Base-by-base conservation (phyloP, 2,329 filamentous ascomycete species). In the Herpomyces periplanetae region DNA sequence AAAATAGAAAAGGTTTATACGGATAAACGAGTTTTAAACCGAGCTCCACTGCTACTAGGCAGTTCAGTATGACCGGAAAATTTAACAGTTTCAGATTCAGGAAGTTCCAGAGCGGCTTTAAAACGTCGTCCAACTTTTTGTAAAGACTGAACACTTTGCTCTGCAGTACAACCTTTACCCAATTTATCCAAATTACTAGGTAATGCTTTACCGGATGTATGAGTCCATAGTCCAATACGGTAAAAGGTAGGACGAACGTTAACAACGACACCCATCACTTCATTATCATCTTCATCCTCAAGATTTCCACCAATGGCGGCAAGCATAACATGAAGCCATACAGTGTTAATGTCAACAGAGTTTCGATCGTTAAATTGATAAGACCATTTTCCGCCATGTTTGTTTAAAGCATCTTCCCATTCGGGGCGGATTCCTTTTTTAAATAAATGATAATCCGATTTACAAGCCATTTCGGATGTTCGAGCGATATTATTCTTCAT, bases 391-490 rank as follows among this genome's bases (percentile, higher is more conserved):
- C 80, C 80, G 31, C 80, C 80, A 39, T 91, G 71, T 54, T 91
- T 96, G 50, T 96, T 96, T 47, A 91, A 71, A 11, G 57, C 51
- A 38, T 96, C 80, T 43, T 96, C 80, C 80, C 80, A 96, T 44
- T 96, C 84, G 13, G 80, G 80, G 27, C 80, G 68, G 26, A 96
- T 68, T 28, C 73, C 73, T 32, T 62, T 63, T 51, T 96, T 96
- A 63, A 96, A 96, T 17, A 96, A 64, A 37, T 96, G 84, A 46
- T 96, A 96, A 41, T 96, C 80, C 35, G 80, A 87, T 49, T 96
- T 96, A 36, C 85, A 59, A 17, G 73, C 68, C 16, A 96, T 61
- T 33, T 91, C 71, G 30, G 75, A 88, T 31, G 84, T 75, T 16
- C 73, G 63, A 19, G 75, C 69, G 39, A 96, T 88, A 42, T 96